A percentile compares a stretch with the other conserved stretches of the same genome.
These are phyloP conservation scores for Porodaedalea pini DNA, from an alignment of 1,284 basidiomycete genomes.

Conservation along the genomic window DNA sequence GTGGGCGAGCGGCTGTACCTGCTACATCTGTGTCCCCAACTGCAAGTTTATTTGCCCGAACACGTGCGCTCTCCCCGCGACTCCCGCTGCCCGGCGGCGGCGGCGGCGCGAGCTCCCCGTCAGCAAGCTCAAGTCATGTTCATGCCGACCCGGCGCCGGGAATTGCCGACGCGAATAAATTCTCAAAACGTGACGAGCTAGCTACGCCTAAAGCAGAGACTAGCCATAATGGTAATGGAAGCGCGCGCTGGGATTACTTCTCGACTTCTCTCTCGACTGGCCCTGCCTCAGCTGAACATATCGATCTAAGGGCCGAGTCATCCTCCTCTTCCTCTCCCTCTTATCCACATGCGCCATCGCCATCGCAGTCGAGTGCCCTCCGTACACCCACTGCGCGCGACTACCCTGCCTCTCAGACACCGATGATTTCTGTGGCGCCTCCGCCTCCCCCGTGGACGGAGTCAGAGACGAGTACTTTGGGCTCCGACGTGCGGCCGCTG, in stretches of 20 bases:
- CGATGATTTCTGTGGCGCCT: conserved; percentile 5
- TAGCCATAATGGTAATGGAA: conserved; percentile 1
- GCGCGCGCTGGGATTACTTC: conserved; percentile 4
- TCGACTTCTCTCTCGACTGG: background rate
- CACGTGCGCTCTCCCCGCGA: background rate
- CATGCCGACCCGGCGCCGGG: background rate
- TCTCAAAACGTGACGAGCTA: background rate
- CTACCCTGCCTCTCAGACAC: background rate
- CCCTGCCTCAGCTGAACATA: background rate
- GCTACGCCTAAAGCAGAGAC: conserved; percentile 11
- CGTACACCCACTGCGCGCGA: conserved; percentile 6
- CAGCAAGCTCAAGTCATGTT: background rate
- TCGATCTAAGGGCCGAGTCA: background rate
- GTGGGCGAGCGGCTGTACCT: conserved; percentile 18
- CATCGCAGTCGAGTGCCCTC: background rate
- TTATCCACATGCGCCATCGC: background rate
- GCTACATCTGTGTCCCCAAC: background rate
- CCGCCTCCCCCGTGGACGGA: background rate
- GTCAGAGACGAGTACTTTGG: background rate
- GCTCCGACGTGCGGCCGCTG: background rate
- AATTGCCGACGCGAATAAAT: background rate
- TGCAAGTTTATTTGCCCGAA: background rate
- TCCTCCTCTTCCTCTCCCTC: background rate
- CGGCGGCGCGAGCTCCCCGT: background rate
- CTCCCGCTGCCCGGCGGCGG: background rate